A percentile compares a stretch with the other conserved stretches of the same genome.
Conservation (phyloP, 148 eudicot genomes). For the Hydrangea macrophylla region DNA sequence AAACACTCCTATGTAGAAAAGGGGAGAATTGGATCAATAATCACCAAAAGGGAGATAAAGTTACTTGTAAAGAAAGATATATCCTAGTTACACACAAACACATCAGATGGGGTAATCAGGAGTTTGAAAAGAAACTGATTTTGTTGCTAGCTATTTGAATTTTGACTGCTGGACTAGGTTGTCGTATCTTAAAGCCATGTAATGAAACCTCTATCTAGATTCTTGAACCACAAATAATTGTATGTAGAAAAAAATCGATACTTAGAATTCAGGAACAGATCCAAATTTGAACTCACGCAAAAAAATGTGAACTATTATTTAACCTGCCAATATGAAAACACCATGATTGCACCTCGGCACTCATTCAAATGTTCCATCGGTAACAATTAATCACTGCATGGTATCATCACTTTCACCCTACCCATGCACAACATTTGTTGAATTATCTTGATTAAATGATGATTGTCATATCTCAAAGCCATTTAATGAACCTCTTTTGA, state of each 20-base stretch:
- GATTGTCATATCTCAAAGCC: neutral
- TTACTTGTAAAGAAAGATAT: neutral
- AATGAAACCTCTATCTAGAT: neutral
- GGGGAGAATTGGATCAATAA: neutral
- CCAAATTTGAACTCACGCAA: neutral
- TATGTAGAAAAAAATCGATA: neutral
- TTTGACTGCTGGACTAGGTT: slow-evolving; percentile 6
- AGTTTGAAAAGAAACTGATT: slow-evolving; percentile 1
- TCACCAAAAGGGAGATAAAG: neutral
- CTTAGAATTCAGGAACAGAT: neutral
- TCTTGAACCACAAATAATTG: neutral
- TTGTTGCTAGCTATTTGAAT: slow-evolving; percentile 9
- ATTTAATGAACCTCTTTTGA: neutral
- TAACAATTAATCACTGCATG: no score
- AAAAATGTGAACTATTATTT: no score
- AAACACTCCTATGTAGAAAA: neutral
- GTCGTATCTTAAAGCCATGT: neutral
- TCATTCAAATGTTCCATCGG: no score
- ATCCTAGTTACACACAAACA: neutral
- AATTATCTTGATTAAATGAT: no score
- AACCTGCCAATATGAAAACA: no score
- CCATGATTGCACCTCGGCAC: no score
- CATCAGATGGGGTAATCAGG: neutral
- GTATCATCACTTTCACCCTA: no score
- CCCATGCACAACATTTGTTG: no score